Evolutionary conservation across 331 rosid species (phyloP).

Genomic region (Acacia concinna): DNA sequence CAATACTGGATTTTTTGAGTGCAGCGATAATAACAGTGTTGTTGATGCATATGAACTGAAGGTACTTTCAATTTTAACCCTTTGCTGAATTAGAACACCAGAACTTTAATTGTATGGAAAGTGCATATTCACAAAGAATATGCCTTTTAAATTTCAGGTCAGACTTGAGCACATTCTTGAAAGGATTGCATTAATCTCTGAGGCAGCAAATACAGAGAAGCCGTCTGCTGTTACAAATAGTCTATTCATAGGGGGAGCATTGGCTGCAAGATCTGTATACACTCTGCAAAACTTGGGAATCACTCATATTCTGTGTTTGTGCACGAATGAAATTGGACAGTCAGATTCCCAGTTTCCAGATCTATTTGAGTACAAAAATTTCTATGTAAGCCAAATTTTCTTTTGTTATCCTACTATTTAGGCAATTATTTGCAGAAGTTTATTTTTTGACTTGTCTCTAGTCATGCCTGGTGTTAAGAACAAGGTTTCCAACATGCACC

Average conservation of each 20-base stretch:
- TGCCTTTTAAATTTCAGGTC: constrained; percentile 53
- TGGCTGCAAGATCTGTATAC: constrained; percentile 91
- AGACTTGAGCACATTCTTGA: constrained; percentile 96
- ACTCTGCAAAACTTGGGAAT: constrained; percentile 82
- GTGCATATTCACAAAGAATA: constrained; percentile 14
- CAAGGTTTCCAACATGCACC: constrained; percentile 4
- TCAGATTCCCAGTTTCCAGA: constrained; percentile 92
- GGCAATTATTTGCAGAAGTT: background rate
- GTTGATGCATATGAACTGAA: constrained; percentile 93
- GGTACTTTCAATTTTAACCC: constrained; percentile 37
- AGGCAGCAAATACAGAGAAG: constrained; percentile 90
- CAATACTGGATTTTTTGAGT: constrained; percentile 89
- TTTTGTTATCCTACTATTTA: background rate
- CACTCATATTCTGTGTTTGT: constrained; percentile 83
- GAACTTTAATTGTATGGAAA: background rate
- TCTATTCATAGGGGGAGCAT: constrained; percentile 87
- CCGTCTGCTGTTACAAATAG: constrained; percentile 72
- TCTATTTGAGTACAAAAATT: constrained; percentile 71
- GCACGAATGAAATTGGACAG: constrained; percentile 95
- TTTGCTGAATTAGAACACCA: background rate
- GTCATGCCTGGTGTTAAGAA: background rate
- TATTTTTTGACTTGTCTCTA: constrained; percentile 16
- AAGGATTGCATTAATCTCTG: constrained; percentile 86
- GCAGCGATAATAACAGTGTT: constrained; percentile 71
- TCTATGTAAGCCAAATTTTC: constrained; percentile 58